These are phyloP conservation scores for Borealophlyctis nickersoniae DNA, from an alignment of 192 early-diverging fungal genomes.

Conservation along the genomic window DNA sequence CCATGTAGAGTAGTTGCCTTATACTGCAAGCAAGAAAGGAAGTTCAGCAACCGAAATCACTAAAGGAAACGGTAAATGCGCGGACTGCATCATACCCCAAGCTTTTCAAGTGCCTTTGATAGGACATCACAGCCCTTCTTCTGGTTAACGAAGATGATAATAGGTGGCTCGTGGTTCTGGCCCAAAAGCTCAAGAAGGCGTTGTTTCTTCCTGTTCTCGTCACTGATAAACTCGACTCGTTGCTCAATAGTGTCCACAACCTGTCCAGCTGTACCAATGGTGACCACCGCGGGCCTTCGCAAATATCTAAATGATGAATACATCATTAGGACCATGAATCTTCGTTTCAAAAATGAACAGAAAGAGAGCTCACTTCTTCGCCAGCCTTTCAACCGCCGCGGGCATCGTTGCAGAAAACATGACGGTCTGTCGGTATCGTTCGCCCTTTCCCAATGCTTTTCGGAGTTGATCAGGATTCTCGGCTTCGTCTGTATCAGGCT, in stretches of 20 bases:
- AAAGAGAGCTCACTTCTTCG: slow-evolving; percentile 62
- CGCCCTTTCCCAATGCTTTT: neutral
- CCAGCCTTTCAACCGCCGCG: slow-evolving; percentile 86
- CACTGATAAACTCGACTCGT: slow-evolving; percentile 85
- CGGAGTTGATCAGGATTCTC: slow-evolving; percentile 50
- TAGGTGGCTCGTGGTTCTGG: slow-evolving; percentile 70
- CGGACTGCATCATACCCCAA: slow-evolving; percentile 46
- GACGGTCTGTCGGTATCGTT: slow-evolving; percentile 85
- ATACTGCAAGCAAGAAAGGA: slow-evolving; percentile 36
- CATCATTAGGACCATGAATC: neutral
- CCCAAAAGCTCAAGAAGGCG: slow-evolving; percentile 74
- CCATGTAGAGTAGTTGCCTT: slow-evolving; percentile 84
- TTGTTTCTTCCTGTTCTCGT: slow-evolving; percentile 79
- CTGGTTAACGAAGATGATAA: slow-evolving; percentile 98
- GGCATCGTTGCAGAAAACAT: slow-evolving; percentile 99
- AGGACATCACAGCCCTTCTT: slow-evolving; percentile 89
- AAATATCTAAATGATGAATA: slow-evolving; percentile 62
- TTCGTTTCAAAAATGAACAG: neutral
- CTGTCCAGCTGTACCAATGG: slow-evolving; percentile 94
- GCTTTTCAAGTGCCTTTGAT: slow-evolving; percentile 70
- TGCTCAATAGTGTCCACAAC: slow-evolving; percentile 96
- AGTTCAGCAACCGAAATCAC: slow-evolving; percentile 1
- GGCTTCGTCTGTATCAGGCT: slow-evolving; percentile 75
- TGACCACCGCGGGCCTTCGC: slow-evolving; percentile 85
- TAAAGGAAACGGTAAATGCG: neutral